A percentile compares a stretch with the other conserved stretches of the same genome.
Conservation (phyloP, 495 filamentous ascomycete genomes). For the Tetracladium marchalianum region DNA sequence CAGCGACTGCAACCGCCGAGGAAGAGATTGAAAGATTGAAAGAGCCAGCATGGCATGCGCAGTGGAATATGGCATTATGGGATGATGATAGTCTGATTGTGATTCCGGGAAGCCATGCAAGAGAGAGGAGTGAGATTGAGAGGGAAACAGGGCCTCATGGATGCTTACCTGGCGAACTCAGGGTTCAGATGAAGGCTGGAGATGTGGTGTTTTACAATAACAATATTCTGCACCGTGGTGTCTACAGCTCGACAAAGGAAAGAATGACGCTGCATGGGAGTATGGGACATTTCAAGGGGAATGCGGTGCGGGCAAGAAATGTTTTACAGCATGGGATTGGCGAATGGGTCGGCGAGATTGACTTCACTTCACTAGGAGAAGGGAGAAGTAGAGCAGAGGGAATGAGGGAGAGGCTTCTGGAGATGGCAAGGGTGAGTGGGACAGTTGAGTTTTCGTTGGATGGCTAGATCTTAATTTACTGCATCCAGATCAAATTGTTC, state of each 20-base stretch:
- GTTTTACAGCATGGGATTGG: conserved; percentile 82
- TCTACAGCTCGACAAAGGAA: conserved; percentile 52
- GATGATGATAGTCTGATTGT: conserved; percentile 58
- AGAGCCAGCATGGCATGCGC: conserved; percentile 50
- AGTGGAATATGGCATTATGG: conserved; percentile 70
- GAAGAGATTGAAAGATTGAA: conserved; percentile 45
- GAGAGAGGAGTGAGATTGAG: conserved; percentile 57
- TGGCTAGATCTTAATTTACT: conserved; percentile 25
- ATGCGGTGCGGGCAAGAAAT: conserved; percentile 54
- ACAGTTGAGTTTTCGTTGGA: conserved; percentile 48
- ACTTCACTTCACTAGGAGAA: conserved; percentile 42
- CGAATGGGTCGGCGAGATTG: conserved; percentile 53
- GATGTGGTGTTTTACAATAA: conserved; percentile 82
- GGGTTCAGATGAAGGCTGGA: conserved; percentile 55
- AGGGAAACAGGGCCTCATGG: conserved; percentile 50
- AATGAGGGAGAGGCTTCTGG: conserved; percentile 44
- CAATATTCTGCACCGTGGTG: conserved; percentile 74
- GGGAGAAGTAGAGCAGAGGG: conserved; percentile 42
- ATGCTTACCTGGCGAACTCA: conserved; percentile 47
- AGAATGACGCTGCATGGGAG: conserved; percentile 76
- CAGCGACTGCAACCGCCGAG: conserved; percentile 39
- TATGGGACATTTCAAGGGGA: conserved; percentile 50
- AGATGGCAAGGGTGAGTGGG: conserved; percentile 47
- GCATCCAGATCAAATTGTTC: no score
- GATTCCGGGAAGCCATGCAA: conserved; percentile 58